A percentile compares a stretch with the other conserved stretches of the same genome.
Conservation (phyloP, 2,329 filamentous ascomycete species). For the Fusarium irregulare region DNA sequence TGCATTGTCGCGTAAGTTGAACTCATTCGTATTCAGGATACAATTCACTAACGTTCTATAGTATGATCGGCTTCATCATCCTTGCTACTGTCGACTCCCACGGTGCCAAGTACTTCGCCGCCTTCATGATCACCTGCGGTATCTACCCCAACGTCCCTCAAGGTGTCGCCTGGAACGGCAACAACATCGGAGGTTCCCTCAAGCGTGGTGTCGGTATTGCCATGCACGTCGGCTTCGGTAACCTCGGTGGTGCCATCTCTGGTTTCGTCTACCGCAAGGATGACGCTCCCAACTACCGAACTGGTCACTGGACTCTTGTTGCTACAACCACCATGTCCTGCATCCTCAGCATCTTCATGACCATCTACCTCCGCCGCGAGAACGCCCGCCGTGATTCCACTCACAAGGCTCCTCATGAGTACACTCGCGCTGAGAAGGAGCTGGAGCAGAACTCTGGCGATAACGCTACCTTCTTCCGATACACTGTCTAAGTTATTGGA, state of each 20-base stretch:
- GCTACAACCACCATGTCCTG: constrained; percentile 65
- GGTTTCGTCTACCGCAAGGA: constrained; percentile 51
- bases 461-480: constrained; percentile 66
- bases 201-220: constrained; percentile 57
- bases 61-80: constrained; percentile 51
- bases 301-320: constrained; percentile 69
- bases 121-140: constrained; percentile 55
- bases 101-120: constrained; percentile 60
- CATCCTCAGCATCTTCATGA: constrained; percentile 65
- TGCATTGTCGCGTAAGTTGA: constrained; percentile 50
- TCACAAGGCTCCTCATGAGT: constrained; percentile 60
- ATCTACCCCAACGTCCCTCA: constrained; percentile 67
- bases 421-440: constrained; percentile 65
- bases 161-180: constrained; percentile 56
- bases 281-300: constrained; percentile 66
- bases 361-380: constrained; percentile 66
- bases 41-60: constrained; percentile 34
- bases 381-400: constrained; percentile 64
- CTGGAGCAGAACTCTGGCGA: constrained; percentile 67
- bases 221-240: constrained; percentile 63
- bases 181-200: constrained; percentile 10
- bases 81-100: constrained; percentile 50
- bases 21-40: background rate
- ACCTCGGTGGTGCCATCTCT: constrained; percentile 51
- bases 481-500: constrained; percentile 56